Conservation (phyloP, 2,329 filamentous ascomycete species). For the Botryotinia globosa region DNA sequence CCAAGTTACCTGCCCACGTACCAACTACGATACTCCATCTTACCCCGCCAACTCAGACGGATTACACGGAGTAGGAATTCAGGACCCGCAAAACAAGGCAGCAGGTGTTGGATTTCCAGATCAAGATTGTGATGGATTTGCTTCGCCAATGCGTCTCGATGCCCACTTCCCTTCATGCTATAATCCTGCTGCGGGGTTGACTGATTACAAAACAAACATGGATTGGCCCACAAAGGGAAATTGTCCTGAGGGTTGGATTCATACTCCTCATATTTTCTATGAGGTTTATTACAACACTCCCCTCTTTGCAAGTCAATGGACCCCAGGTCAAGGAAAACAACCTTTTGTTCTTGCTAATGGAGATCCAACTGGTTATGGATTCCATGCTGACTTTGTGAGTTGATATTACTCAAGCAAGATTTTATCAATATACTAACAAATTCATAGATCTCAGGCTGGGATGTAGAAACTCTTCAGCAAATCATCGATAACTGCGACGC, state of each 20-base stretch:
- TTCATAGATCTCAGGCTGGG: slow-evolving; percentile 76
- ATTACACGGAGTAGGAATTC: slow-evolving; percentile 50
- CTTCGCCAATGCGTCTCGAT: slow-evolving; percentile 71
- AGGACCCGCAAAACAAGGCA: slow-evolving; percentile 52
- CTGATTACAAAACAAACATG: slow-evolving; percentile 63
- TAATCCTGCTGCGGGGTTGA: slow-evolving; percentile 61
- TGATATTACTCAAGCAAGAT: too few species aligned
- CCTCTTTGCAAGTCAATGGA: slow-evolving; percentile 58
- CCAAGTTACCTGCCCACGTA: slow-evolving; percentile 60
- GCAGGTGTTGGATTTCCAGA: slow-evolving; percentile 66
- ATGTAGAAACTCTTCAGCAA: slow-evolving; percentile 62
- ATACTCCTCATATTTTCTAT: slow-evolving; percentile 74
- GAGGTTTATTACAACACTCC: slow-evolving; percentile 82
- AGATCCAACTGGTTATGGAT: slow-evolving; percentile 71
- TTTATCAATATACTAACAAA: slow-evolving; percentile 27
- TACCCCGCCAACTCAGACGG: slow-evolving; percentile 57
- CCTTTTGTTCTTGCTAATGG: slow-evolving; percentile 78
- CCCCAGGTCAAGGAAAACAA: slow-evolving; percentile 60
- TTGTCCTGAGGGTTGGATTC: slow-evolving; percentile 68
- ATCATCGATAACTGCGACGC: slow-evolving; percentile 71
- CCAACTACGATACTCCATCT: slow-evolving; percentile 43
- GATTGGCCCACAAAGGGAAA: slow-evolving; percentile 72
- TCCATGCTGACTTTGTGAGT: slow-evolving; percentile 69
- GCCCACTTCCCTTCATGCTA: slow-evolving; percentile 88
- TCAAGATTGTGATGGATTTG: slow-evolving; percentile 61